Conservation (phyloP, 805 yeast genomes). For the Lachancea lanzarotensis region DNA sequence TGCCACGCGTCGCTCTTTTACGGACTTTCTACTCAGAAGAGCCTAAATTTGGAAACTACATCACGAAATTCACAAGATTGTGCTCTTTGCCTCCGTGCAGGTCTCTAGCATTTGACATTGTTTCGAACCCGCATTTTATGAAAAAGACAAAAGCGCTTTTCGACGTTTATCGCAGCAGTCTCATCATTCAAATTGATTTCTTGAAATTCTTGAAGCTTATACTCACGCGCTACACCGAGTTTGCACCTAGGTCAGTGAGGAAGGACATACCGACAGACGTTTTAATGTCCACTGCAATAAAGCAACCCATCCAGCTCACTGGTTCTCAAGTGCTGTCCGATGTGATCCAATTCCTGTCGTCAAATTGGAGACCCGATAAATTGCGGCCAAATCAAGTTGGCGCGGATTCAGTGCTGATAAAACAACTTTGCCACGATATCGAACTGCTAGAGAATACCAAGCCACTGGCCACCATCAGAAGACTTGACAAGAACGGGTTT, state of each 20-base stretch:
- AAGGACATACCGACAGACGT: slow-evolving; percentile 3
- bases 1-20: slow-evolving; percentile 5
- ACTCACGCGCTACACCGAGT: slow-evolving; percentile 19
- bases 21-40: slow-evolving; percentile 12
- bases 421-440: slow-evolving; percentile 30
- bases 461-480: background rate
- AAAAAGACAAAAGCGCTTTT: slow-evolving; percentile 21
- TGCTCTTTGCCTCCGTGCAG: slow-evolving; percentile 21
- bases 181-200: slow-evolving; percentile 32
- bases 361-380: slow-evolving; percentile 20
- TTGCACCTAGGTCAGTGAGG: slow-evolving; percentile 6
- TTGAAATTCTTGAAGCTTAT: slow-evolving; percentile 28
- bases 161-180: slow-evolving; percentile 25
- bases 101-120: slow-evolving; percentile 14
- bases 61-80: slow-evolving; percentile 23
- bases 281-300: slow-evolving; percentile 1
- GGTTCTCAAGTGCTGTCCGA: slow-evolving; percentile 7
- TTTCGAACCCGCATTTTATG: slow-evolving; percentile 15
- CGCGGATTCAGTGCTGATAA: slow-evolving; percentile 30
- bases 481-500: slow-evolving; percentile 9
- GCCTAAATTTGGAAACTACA: slow-evolving; percentile 22
- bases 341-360: slow-evolving; percentile 14
- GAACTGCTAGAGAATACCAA: background rate
- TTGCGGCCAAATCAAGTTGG: slow-evolving; percentile 24
- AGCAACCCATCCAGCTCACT: background rate